Base-by-base conservation (phyloP, 2,329 filamentous ascomycete genomes). In the Aureobasidium zeae region DNA sequence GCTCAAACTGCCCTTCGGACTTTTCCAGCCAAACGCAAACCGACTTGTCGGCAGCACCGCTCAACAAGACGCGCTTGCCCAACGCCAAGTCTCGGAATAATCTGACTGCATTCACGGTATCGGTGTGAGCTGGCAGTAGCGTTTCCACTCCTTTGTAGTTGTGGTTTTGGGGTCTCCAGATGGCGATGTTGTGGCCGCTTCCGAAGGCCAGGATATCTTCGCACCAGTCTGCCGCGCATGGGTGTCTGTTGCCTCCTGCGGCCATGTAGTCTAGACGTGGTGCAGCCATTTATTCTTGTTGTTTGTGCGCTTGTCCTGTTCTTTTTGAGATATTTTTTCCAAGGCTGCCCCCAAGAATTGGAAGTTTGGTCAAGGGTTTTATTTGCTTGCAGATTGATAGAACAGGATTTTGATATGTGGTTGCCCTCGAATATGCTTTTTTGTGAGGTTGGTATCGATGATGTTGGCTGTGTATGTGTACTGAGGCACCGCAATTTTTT, bases 191-290 rank as follows among this genome's bases (percentile, higher is more conserved):
- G 53, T 81, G 79, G 63, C 93, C 86, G 7, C 88, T 82, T 22
- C 91, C 91, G 66, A 86, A 98, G 21, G 87, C 91, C 43, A 98
- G 70, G 32, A 87, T 60, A 8, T 83, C 84, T 50, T 61, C 57
- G 13, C 73, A 66, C 91, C 91, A 98, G 66, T 96, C 89, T 20
- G 89, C 88, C 20, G 86, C 84, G 12, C 82, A 80, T 13, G 89
- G 83, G 56, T 96, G 86, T 55, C 89, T 76, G 63, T 96, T 98
- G 34, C 86, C 89, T 48, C 91, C 91, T 50, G 81, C 79, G 34
- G 86, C 81, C 52, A 91, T 70, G 54, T 74, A 78, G 15, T 38
- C 43, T 12, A 37, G 33, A 28, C n/a, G 12, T 3, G 43, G 25
- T 11, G 33, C 12, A 20, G 33, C 21, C 43, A 45, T 45, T 2